Base-by-base conservation (phyloP, 352 stramenopile species). In the Pythium chondricola region DNA sequence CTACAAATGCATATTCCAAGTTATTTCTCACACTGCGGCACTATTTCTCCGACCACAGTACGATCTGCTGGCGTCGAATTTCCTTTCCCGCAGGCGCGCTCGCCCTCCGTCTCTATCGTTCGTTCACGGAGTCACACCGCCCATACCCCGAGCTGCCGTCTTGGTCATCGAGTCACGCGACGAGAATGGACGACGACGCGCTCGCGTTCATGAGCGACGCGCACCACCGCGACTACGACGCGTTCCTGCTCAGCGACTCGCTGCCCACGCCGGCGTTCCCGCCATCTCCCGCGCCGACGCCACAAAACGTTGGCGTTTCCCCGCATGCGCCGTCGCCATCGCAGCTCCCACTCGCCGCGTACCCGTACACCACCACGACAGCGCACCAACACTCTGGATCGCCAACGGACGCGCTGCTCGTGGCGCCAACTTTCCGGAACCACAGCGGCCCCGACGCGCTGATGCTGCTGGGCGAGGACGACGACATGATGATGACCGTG, bases 281-380 rank as follows among this genome's bases (percentile, higher is more conserved):
- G 10, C 61, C 61, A 32, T 71, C 65, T 42, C 65, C 57, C 4
- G 32, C 61, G 30, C 61, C 61, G 37, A 46, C 50, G 40, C 65
- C 55, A 20, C 35, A 43, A 30, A 45, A 59, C 47, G 32, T 56
- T 17, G 52, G 48, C n/a, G 49, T 61, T 33, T 57, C 61, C 16
- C 64, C 64, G 24, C 58, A 68, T 43, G 64, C 64, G 64, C 64
- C 64, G 37, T 73, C 64, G 47, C 64, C 64, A 14, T 62, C 56
- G 41, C 64, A 62, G 26, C 42, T 63, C n/a, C 48, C 56, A 18
- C 50, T 61, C 44, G 46, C 40, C 8, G 16, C 8, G 21, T 48
- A 27, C 11, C 17, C 38, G 14, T 58, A 40, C 20, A 17, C 24
- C 14, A 9, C 41, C 16, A 24, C 41, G 1, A n/a, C n/a, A n/a